Evolutionary conservation across 768 basidiomycete genomes (phyloP), one percentile per base, ranked within the genome.

Genomic region (Tylopilus sp.): DNA sequence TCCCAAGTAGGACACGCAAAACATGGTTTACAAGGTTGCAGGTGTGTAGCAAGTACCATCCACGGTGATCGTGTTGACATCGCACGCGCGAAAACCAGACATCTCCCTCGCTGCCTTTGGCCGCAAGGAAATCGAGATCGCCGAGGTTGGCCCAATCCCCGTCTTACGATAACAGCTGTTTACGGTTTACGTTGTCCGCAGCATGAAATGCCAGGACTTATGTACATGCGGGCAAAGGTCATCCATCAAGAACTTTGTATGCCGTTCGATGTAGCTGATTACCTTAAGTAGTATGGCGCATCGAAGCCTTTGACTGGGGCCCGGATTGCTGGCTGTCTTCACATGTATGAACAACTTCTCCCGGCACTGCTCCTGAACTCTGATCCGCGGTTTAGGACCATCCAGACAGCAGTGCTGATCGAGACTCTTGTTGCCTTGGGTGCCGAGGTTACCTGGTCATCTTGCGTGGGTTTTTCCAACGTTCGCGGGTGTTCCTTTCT

Each of bases 111-210:
- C 97, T 70, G 96, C 96, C 55, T 99, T 98, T 76, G 93, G 96
- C 74, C 93, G 96, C 80, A 99, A 99, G 80, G 96, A 99, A 79
- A 92, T 99, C 66, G 87, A 96, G 78, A 90, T 99, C 74, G 96
- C 96, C 58, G 96, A 99, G 87, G 95, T 96, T 72, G 62, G 71
- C 49, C 37, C 55, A 58, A 52, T 48, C 51, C 53, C 48, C 48
- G 54, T 22, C 57, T 49, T 44, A 52, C 45, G 54, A 55, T 57
- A 33, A 31, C 45, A 16, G n/a, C 40, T 30, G 14, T 54, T 68
- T 10, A 63, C 50, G 11, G 14, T 54, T 68, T 10, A 63, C 50
- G 11, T 33, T 12, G 36, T 24, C 49, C 50, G 31, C 65, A 92
- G 89, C 83, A 87, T 80, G 91, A 93, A 74, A 94, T 92, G 91